These are phyloP conservation scores for Irpex lacteus DNA, from an alignment of 1,284 basidiomycete genomes.

Conservation along the genomic window DNA sequence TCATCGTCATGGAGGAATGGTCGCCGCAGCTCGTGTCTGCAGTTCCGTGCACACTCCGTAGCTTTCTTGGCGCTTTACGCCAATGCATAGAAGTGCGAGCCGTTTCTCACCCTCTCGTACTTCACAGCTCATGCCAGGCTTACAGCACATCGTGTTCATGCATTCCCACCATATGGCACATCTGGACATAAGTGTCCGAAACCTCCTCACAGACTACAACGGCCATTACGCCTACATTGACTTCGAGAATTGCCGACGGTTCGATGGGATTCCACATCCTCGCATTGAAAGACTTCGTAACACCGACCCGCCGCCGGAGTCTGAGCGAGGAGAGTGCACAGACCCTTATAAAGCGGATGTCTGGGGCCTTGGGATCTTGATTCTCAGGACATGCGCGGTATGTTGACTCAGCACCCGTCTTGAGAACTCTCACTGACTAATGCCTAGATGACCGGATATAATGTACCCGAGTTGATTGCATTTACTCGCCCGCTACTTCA, in stretches of 20 bases:
- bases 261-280: constrained; percentile 36
- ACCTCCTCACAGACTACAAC: constrained; percentile 61
- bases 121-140: constrained; percentile 2
- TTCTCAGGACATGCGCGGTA: constrained; percentile 64
- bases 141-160: constrained; percentile 66
- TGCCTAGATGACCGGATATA: constrained; percentile 41
- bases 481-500: constrained; percentile 57
- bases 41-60: constrained; percentile 46
- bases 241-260: constrained; percentile 62
- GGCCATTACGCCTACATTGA: constrained; percentile 71
- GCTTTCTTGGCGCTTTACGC: constrained; percentile 55
- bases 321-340: constrained; percentile 44
- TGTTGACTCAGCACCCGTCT: constrained; percentile 14
- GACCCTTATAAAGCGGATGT: constrained; percentile 72
- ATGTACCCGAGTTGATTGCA: constrained; percentile 52
- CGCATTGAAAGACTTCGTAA: constrained; percentile 44
- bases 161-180: constrained; percentile 63
- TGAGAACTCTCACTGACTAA: not conserved
- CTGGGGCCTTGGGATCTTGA: constrained; percentile 63
- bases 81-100: constrained; percentile 61
- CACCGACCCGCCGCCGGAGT: constrained; percentile 71
- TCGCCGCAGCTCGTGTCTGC: constrained; percentile 55
- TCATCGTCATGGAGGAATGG: constrained; percentile 81
- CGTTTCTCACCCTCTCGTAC: constrained; percentile 1
- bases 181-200: constrained; percentile 67